These are phyloP conservation scores for Dactylonectria estremocensis DNA, from an alignment of 2,329 filamentous ascomycete species.

Conservation along the genomic window DNA sequence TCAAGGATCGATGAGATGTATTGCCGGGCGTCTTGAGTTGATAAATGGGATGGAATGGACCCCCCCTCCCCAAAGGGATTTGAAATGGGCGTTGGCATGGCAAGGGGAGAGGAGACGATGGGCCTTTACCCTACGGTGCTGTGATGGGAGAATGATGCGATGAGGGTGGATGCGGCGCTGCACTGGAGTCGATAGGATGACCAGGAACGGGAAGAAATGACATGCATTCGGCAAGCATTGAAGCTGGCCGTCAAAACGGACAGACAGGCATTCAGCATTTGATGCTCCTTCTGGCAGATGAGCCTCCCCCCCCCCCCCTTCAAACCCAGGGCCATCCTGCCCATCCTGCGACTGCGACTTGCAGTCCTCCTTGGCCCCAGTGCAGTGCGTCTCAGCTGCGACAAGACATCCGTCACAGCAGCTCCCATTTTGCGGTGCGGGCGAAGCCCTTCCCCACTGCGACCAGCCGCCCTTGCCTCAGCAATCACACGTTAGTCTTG, in stretches of 20 bases:
- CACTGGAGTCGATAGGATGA: neutral
- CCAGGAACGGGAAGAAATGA: conserved; percentile 4
- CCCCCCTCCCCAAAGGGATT: too few species aligned
- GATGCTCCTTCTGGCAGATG: neutral
- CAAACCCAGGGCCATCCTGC: too few species aligned
- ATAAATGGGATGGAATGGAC: too few species aligned
- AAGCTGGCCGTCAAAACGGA: too few species aligned
- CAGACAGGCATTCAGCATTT: neutral
- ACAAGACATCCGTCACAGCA: neutral
- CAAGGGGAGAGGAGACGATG: neutral
- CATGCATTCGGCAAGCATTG: conserved; percentile 2
- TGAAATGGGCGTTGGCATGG: too few species aligned
- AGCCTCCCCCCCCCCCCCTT: neutral
- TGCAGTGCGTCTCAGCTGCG: neutral
- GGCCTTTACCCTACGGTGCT: neutral
- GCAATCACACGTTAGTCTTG: neutral
- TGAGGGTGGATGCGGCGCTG: neutral
- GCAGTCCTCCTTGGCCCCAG: neutral
- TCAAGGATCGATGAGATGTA: neutral
- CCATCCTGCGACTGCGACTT: neutral
- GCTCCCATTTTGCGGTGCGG: neutral
- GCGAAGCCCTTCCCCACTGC: neutral
- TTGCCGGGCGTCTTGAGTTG: too few species aligned
- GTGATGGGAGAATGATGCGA: too few species aligned
- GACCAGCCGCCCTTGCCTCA: neutral